A percentile compares a stretch with the other conserved stretches of the same genome.
phyloP scores from a whole-genome alignment of 1,139 yeast species.

The Candida sojae region DNA sequence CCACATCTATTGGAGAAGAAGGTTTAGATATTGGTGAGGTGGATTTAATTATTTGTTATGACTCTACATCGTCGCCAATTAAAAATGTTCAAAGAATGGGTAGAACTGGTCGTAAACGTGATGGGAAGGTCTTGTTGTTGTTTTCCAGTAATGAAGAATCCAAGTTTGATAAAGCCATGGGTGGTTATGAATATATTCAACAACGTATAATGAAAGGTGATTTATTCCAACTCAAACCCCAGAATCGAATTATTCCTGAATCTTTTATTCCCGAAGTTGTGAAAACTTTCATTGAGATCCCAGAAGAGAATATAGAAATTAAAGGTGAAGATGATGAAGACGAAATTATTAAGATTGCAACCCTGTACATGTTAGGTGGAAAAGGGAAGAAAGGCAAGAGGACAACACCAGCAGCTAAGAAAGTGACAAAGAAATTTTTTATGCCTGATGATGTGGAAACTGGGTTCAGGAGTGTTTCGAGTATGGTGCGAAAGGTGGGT shows the following conservation, averaged over 20 bases:
- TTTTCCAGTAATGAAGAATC: constrained; percentile 76
- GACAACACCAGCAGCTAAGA: constrained; percentile 11
- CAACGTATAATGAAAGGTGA: constrained; percentile 51
- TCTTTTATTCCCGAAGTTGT: constrained; percentile 55
- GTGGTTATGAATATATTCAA: constrained; percentile 80
- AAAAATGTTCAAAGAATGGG: constrained; percentile 96
- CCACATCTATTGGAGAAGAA: constrained; percentile 98
- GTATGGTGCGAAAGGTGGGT: constrained; percentile 41
- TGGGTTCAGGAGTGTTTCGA: constrained; percentile 64
- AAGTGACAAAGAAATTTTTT: constrained; percentile 48
- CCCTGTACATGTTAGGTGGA: constrained; percentile 39
- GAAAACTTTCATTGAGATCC: constrained; percentile 60
- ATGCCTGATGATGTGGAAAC: constrained; percentile 80
- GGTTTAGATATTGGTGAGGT: constrained; percentile 98
- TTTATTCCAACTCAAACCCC: constrained; percentile 41
- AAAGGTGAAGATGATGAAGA: constrained; percentile 58
- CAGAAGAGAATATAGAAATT: constrained; percentile 65
- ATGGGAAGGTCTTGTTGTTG: constrained; percentile 78
- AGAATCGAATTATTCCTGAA: constrained; percentile 69
- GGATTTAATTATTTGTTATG: constrained; percentile 88
- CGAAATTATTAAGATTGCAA: constrained; percentile 67
- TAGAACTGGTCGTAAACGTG: constrained; percentile 93
- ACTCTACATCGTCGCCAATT: constrained; percentile 91
- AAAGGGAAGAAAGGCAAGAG: constrained; percentile 30
- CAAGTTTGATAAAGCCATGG: constrained; percentile 84